Conservation (phyloP, 1,139 yeast species). For the Candida dubliniensis region DNA sequence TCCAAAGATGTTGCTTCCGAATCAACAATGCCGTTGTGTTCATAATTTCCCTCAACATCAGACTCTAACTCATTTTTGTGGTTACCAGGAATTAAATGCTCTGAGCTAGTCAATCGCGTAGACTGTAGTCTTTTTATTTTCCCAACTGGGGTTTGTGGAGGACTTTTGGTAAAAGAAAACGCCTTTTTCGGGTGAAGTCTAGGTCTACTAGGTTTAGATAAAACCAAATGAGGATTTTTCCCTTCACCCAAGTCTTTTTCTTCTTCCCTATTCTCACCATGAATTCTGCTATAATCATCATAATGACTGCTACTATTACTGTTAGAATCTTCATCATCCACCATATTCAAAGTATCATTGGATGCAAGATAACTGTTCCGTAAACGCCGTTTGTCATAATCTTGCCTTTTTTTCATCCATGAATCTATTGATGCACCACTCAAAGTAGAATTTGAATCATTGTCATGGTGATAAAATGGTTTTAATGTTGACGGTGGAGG, state of each 20-base stretch:
- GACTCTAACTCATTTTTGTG: conserved; percentile 10
- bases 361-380: conserved; percentile 33
- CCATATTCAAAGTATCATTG: conserved; percentile 18
- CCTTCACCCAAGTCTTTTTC: conserved; percentile 4
- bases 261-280: not conserved
- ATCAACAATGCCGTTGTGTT: not conserved
- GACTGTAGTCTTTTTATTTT: conserved; percentile 14
- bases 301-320: conserved; percentile 5
- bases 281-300: conserved; percentile 1
- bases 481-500: conserved; percentile 9
- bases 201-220: conserved; percentile 9
- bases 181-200: conserved; percentile 17
- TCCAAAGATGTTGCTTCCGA: conserved; percentile 32
- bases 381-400: conserved; percentile 35
- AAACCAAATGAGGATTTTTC: not conserved
- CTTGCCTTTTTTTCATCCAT: conserved; percentile 54
- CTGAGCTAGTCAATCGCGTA: conserved; percentile 12
- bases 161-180: conserved; percentile 20
- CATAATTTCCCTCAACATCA: not conserved
- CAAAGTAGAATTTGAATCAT: conserved; percentile 43
- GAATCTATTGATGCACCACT: conserved; percentile 44
- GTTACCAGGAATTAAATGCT: conserved; percentile 10
- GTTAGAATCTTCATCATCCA: conserved; percentile 13
- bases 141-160: conserved; percentile 15
- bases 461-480: conserved; percentile 12